Conservation (phyloP, 768 basidiomycete genomes). For the Russula griseocarnosa region DNA sequence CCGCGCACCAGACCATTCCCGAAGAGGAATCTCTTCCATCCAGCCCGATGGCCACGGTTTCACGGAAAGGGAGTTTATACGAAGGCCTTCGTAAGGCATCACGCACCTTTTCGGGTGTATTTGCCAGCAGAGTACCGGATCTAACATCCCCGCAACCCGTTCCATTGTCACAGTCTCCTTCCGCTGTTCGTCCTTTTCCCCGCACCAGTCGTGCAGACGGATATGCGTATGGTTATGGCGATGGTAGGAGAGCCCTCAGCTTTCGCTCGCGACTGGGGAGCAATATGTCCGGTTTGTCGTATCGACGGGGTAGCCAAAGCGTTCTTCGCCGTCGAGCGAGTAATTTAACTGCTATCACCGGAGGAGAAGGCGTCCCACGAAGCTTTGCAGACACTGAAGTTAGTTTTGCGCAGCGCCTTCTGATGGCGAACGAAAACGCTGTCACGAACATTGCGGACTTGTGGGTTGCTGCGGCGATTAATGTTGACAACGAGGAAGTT, state of each 20-base stretch:
- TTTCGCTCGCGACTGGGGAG: slow-evolving; percentile 23
- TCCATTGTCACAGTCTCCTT: slow-evolving; percentile 35
- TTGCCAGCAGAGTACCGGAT: slow-evolving; percentile 50
- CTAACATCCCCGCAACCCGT: slow-evolving; percentile 35
- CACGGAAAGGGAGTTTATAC: slow-evolving; percentile 17
- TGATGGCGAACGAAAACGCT: slow-evolving; percentile 92
- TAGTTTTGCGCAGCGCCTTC: slow-evolving; percentile 81
- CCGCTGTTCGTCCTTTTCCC: slow-evolving; percentile 47
- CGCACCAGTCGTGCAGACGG: slow-evolving; percentile 62
- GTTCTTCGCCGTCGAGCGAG: slow-evolving; percentile 50
- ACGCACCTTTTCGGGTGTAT: slow-evolving; percentile 57
- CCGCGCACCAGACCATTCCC: slow-evolving; percentile 47
- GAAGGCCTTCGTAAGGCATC: slow-evolving; percentile 36
- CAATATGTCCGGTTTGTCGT: slow-evolving; percentile 31
- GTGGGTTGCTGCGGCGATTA: slow-evolving; percentile 97
- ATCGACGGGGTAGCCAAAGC: slow-evolving; percentile 52
- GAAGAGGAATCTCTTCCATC: slow-evolving; percentile 55
- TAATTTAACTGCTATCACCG: slow-evolving; percentile 32
- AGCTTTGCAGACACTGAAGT: slow-evolving; percentile 52
- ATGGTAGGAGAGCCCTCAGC: slow-evolving; percentile 38
- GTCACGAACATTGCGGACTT: slow-evolving; percentile 93
- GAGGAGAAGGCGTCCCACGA: slow-evolving; percentile 39
- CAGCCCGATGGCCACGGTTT: slow-evolving; percentile 39
- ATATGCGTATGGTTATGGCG: slow-evolving; percentile 75
- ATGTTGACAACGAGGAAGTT: slow-evolving; percentile 85